Base-by-base conservation (phyloP, 2,329 filamentous ascomycete genomes). In the Alternaria infectoria region DNA sequence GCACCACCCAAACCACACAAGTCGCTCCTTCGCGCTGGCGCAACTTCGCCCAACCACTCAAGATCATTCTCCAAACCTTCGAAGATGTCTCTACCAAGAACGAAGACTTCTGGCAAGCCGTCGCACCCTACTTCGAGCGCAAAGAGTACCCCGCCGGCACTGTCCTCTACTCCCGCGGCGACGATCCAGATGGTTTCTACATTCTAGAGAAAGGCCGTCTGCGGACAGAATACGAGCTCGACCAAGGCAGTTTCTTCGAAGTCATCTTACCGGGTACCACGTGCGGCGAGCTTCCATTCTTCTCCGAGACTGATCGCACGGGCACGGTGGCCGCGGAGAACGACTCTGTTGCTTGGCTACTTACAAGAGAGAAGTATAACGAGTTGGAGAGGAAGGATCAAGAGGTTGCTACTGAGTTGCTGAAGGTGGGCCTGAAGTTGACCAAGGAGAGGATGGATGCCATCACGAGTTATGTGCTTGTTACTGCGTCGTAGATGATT, bases 221-320 rank as follows among this genome's bases (percentile, higher is more conserved):
- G 30, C 89, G 94, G 15, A 93, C 92, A 4, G 94, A 97, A 73
- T 98, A 99, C 77, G 88, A 95, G 66, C 86, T 97, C 30, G 93
- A 96, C 1, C 96, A 98, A 77, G 96, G 96, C 1, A 88, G 87
- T 71, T 91, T 96, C 70, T 93, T 91, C 65, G 96, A 99, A 80
- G 92, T 93, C 74, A 97, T 98, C 58, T 91, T 97, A 1, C 92
- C 94, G 0, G 96, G 96, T 15, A 96, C 96, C 2, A 97, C 96
- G 0, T 98, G 95, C 72, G 96, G 96, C 36, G 96, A 99, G 82
- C 81, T 99, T 57, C 96, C 96, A 0, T 99, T 99, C 83, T 99
- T 99, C 81, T 93, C 91, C 3, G 92, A 96, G 74, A 98, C 95
- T 2, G 85, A 88, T 56, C 87, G 96, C 17, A 98, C 94, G 5